Percentiles rank a stretch among this genome's conserved stretches.
These are phyloP conservation scores for Linum trigynum DNA, from an alignment of 345 rosid genomes.

Conservation along the genomic window DNA sequence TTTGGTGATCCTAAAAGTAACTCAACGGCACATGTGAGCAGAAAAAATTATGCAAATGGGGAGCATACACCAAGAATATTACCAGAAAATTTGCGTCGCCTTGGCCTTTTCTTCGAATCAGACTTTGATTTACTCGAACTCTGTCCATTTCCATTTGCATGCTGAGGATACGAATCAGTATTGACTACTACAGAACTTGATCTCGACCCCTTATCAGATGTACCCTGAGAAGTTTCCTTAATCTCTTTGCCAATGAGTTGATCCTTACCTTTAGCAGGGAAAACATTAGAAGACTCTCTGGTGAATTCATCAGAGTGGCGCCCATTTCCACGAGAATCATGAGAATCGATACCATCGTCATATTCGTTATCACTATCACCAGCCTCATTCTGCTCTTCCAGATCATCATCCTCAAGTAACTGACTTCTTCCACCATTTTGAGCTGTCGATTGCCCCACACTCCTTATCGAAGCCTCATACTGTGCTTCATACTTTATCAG, in stretches of 20 bases:
- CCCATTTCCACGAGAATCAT: conserved; percentile 35
- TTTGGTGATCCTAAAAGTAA: neutral
- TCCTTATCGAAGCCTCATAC: conserved; percentile 66
- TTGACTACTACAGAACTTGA: conserved; percentile 16
- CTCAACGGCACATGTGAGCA: neutral
- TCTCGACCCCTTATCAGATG: conserved; percentile 25
- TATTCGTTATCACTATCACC: conserved; percentile 39
- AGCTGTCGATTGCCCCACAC: conserved; percentile 20
- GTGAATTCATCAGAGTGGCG: conserved; percentile 17
- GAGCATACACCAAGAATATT: conserved; percentile 1
- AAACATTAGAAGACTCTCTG: conserved; percentile 23
- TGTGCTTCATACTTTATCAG: conserved; percentile 66
- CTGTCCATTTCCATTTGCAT: conserved; percentile 23
- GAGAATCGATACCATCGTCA: conserved; percentile 43
- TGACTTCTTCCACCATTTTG: conserved; percentile 17
- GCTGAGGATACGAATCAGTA: conserved; percentile 16
- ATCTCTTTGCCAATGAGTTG: conserved; percentile 29
- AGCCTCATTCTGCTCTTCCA: conserved; percentile 21
- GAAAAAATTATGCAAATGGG: neutral
- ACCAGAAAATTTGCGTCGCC: conserved; percentile 58
- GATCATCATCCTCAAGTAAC: conserved; percentile 19
- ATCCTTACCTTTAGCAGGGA: conserved; percentile 24
- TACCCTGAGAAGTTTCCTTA: conserved; percentile 24
- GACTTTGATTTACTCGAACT: conserved; percentile 34
- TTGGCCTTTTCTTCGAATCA: conserved; percentile 49